Base-by-base conservation (phyloP, 148 eudicot species). In the Diospyros kaki region DNA sequence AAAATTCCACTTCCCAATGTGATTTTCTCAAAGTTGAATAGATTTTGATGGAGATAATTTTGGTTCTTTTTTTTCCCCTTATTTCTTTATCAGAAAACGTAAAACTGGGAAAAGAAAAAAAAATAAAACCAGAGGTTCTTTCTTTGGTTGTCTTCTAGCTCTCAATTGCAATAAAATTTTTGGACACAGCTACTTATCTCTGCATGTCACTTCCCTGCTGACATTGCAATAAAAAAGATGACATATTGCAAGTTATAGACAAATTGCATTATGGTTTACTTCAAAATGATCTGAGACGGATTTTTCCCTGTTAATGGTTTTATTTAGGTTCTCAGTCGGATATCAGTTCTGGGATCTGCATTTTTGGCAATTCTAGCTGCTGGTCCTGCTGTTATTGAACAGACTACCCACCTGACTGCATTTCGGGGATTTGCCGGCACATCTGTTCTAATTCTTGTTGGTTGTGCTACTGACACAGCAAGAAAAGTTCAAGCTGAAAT, bases 391-490 rank as follows among this genome's bases (percentile, higher is more conserved):
- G 78, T 96, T 60, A 90, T 93, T 13, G 98, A 93, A 76, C 98
- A 93, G 83, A 85, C 82, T 42, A 91, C 97, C 18, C 98, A 96
- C 77, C 88, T 93, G 48, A 89, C 99, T 3, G 99, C 98, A 17
- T 96, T 93, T 53, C 83, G 98, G 63, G 99, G 98, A 63, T 96
- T 96, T 53, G 98, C 97, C 0, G 99, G 98, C 71, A 93, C 99
- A 0, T 96, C 99, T 0, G 98, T 93, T 73, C 94, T 93, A 77
- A 96, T 96, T 85, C 94, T 96, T 59, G 99, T 96, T 58, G 99
- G 99, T 69, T 96, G 99, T 82, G 99, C 99, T 9, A 96, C 99
- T 6, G 99, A 96, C 71, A 96, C 98, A 0, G 98, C 99, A 11
- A 87, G 99, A 74, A 93, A 96, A 83, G 98, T 96, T 66, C 90